Evolutionary conservation across 2,329 filamentous ascomycete species (phyloP), one percentile per base, ranked within the genome.

Genomic region (Trichoderma koningiopsis): DNA sequence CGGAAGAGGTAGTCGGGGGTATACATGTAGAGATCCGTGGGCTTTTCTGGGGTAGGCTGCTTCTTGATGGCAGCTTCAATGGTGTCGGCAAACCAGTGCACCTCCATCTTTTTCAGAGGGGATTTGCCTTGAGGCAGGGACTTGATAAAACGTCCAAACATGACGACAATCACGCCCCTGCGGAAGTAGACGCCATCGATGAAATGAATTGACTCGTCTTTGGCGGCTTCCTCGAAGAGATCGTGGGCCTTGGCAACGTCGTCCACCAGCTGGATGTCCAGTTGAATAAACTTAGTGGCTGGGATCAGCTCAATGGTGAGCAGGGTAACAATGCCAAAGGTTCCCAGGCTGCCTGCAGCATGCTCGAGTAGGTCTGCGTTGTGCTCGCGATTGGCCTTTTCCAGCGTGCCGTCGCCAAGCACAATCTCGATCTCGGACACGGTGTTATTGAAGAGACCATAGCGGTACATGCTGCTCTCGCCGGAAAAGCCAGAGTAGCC

Each of bases 171-270:
- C 19, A 77, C 78, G 52, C 79, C 76, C 58, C 78, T 77, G 4
- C 82, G 79, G 74, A 83, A 88, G 65, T 87, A 77, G 53, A 88
- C 87, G 7, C 85, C 87, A 68, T 89, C 88, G 35, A 90, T 81
- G 73, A 87, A 89, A 69, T 88, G 86, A 33, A 79, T 76, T 11
- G 68, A 68, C 35, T 75, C 73, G 47, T 73, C 70, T 33, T 73
- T 72, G 43, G 67, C 71, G 40, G 74, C 74, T 33, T 73, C 78
- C n/a, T 80, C 75, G 67, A 82, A 77, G 31, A 86, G 77, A 37
- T 79, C 76, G 47, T 75, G 75, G 4, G 78, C 72, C 64, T 72
- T 58, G 75, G 73, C 70, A 74, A 73, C 70, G 70, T 73, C 72
- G 10, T 79, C 79, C 7, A 74, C 72, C 3, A 82, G 78, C 31